Conservation (phyloP, 2,329 filamentous ascomycete species). For the Fusarium coicis region DNA sequence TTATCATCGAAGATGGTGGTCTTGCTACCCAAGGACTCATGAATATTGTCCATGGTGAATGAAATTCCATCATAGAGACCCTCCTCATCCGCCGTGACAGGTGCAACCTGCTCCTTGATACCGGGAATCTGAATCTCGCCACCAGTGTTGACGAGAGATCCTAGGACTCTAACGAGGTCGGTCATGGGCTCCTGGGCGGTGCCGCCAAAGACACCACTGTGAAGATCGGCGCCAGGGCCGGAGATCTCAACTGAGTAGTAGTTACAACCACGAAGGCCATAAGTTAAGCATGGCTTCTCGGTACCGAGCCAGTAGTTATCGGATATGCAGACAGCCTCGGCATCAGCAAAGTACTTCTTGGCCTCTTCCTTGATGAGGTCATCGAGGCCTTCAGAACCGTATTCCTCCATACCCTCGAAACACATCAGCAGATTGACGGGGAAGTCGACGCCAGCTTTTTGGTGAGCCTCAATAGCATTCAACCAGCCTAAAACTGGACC, state of each 20-base stretch:
- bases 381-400: slow-evolving; percentile 94
- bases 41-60: slow-evolving; percentile 95
- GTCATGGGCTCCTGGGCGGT: slow-evolving; percentile 99
- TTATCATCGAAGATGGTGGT: slow-evolving; percentile 90
- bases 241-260: slow-evolving; percentile 95
- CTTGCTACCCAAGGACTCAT: slow-evolving; percentile 89
- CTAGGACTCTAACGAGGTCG: slow-evolving; percentile 85
- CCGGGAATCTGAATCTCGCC: slow-evolving; percentile 97
- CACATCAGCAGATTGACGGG: slow-evolving; percentile 99
- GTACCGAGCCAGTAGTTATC: slow-evolving; percentile 99
- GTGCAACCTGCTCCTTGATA: slow-evolving; percentile 91
- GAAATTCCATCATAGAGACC: slow-evolving; percentile 88
- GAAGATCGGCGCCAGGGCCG: slow-evolving; percentile 91
- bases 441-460: slow-evolving; percentile 93
- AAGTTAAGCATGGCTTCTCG: slow-evolving; percentile 97
- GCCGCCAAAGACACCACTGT: slow-evolving; percentile 96
- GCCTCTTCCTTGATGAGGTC: slow-evolving; percentile 93
- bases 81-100: slow-evolving; percentile 87
- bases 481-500: slow-evolving; percentile 97
- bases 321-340: slow-evolving; percentile 96
- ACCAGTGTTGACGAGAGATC: slow-evolving; percentile 84
- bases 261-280: slow-evolving; percentile 96
- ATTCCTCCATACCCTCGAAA: slow-evolving; percentile 99
- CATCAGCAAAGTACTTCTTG: slow-evolving; percentile 93
- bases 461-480: slow-evolving; percentile 97